Conservation (phyloP, 768 basidiomycete species). For the Lentinula guzmanii region DNA sequence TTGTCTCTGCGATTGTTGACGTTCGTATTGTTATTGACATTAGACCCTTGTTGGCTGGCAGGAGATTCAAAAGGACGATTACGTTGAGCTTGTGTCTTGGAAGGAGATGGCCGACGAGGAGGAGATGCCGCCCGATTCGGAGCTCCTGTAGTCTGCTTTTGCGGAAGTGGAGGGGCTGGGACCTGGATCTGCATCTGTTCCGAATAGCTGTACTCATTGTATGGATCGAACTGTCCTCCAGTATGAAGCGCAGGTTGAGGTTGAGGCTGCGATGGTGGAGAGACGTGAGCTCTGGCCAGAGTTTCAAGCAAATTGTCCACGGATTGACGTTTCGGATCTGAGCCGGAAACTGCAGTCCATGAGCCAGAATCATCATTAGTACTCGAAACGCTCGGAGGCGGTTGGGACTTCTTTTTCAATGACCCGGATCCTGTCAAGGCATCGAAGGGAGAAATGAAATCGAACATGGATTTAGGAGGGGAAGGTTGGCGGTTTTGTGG, state of each 20-base stretch:
- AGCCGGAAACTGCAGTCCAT: conserved; percentile 51
- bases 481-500: conserved; percentile 53
- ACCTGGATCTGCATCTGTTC: conserved; percentile 33
- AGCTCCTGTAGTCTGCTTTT: conserved; percentile 35
- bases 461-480: conserved; percentile 77
- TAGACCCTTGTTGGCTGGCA: conserved; percentile 31
- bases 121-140: conserved; percentile 47
- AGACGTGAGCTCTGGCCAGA: conserved; percentile 42
- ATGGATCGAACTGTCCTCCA: conserved; percentile 21
- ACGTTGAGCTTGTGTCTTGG: conserved; percentile 50
- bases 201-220: not conserved
- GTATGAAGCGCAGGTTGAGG: conserved; percentile 5
- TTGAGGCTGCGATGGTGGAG: conserved; percentile 13
- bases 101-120: conserved; percentile 48
- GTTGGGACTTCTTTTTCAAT: conserved; percentile 61
- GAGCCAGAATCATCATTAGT: conserved; percentile 49
- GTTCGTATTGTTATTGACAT: conserved; percentile 10
- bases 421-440: conserved; percentile 46
- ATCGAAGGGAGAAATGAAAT: conserved; percentile 81
- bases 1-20: conserved; percentile 47
- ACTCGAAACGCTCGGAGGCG: conserved; percentile 33
- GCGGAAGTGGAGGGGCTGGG: conserved; percentile 61
- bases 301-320: conserved; percentile 80
- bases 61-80: conserved; percentile 48
- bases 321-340: conserved; percentile 73